phyloP scores from a whole-genome alignment of 106 monocot species.

The Agapanthus africanus region DNA sequence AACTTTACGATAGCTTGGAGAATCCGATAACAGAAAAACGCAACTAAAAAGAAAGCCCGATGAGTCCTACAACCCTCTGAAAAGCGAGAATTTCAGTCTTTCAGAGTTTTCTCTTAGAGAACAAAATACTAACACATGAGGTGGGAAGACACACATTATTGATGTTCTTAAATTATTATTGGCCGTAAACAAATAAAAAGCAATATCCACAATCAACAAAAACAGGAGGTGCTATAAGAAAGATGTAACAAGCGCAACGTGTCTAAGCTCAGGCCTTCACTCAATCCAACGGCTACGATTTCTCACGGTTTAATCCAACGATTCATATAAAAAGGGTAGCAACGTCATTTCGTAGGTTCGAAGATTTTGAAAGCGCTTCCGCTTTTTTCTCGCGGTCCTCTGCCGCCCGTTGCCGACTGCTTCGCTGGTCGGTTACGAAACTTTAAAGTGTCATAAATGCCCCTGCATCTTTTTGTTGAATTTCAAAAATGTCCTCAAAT shows the following conservation, averaged over 20 bases:
- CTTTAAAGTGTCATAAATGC: background rate
- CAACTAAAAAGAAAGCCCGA: no score
- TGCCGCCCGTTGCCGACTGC: background rate
- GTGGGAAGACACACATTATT: no score
- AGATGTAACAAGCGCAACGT: background rate
- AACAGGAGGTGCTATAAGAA: background rate
- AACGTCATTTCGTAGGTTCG: background rate
- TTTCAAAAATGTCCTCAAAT: no score
- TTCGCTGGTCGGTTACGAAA: background rate
- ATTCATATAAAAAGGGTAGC: background rate
- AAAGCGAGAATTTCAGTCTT: no score
- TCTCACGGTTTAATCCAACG: background rate
- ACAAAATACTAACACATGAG: no score
- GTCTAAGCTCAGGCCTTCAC: background rate
- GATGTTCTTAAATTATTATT: no score
- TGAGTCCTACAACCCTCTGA: no score
- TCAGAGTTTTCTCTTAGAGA: no score
- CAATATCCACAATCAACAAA: background rate
- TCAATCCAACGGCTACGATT: background rate
- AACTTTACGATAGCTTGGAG: no score
- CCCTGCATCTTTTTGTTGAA: no score
- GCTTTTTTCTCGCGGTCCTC: background rate
- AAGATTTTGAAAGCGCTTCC: background rate
- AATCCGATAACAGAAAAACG: no score
- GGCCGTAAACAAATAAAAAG: no score